Conservation (phyloP, 495 filamentous ascomycete species). For the Xylaria curta region DNA sequence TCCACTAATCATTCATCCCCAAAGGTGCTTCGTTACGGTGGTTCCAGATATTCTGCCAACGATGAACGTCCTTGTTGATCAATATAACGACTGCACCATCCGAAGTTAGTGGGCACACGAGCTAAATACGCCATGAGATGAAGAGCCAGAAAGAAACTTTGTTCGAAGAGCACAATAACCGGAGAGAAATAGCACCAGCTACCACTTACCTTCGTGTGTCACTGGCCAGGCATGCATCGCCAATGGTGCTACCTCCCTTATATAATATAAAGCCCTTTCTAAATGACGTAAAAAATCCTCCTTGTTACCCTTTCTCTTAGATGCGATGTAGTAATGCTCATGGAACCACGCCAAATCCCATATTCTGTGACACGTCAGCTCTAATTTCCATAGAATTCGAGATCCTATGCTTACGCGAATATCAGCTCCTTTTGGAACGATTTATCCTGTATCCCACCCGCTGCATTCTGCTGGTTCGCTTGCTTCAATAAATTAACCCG, state of each 20-base stretch:
- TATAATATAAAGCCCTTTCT: not conserved
- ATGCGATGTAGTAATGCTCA: not conserved
- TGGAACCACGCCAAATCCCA: not conserved
- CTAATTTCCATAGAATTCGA: not conserved
- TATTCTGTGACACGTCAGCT: not conserved
- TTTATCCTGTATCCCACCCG: not conserved
- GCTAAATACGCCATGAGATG: no score
- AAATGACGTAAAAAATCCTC: not conserved
- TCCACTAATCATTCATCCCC: not conserved
- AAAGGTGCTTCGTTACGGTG: not conserved
- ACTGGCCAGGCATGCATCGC: not conserved
- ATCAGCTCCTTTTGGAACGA: not conserved
- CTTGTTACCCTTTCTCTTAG: not conserved
- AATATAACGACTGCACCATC: not conserved
- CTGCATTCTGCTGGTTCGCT: not conserved
- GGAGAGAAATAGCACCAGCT: not conserved
- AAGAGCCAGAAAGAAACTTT: not conserved
- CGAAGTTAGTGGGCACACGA: not conserved
- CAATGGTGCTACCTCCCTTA: not conserved
- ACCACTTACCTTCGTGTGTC: conserved; percentile 1
- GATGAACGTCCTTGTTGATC: not conserved
- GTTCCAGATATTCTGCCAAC: not conserved
- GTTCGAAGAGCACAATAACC: no score
- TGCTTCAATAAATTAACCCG: conserved; percentile 2
- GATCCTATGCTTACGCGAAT: conserved; percentile 6